Evolutionary conservation across 495 filamentous ascomycete species (phyloP).

Genomic region (Penicillium waksmanii): DNA sequence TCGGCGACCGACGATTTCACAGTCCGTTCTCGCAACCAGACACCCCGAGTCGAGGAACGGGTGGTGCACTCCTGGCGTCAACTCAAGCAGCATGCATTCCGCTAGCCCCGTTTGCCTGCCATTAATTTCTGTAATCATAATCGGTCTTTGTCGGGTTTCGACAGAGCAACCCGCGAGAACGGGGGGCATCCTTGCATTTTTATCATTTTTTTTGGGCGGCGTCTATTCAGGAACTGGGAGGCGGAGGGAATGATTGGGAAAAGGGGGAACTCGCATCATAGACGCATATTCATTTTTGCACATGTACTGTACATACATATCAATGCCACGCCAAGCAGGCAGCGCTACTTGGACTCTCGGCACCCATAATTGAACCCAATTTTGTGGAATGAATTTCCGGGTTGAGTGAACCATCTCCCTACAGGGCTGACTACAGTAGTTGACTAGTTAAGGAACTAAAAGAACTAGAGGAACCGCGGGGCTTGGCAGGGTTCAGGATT

Average conservation of each 20-base stretch:
- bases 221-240: constrained; percentile 2
- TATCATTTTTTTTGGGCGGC: constrained; percentile 5
- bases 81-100: constrained; percentile 46
- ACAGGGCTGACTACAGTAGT: not conserved
- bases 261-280: constrained; percentile 2
- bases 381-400: not conserved
- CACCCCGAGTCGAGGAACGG: constrained; percentile 42
- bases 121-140: constrained; percentile 37
- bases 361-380: not conserved
- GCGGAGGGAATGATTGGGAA: not conserved
- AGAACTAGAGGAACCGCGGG: not conserved
- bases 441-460: not conserved
- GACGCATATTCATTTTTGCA: constrained; percentile 3
- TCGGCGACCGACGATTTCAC: constrained; percentile 45
- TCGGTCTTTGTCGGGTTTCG: constrained; percentile 15
- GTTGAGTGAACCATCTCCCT: not conserved
- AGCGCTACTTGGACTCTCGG: not conserved
- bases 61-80: constrained; percentile 47
- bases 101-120: constrained; percentile 16
- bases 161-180: constrained; percentile 9
- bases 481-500: constrained; percentile 4
- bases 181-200: constrained; percentile 24
- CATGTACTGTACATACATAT: constrained; percentile 8
- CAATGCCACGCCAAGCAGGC: constrained; percentile 5
- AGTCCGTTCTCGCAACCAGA: constrained; percentile 33